phyloP scores from a whole-genome alignment of 495 filamentous ascomycete genomes.

The Choiromyces venosus region DNA sequence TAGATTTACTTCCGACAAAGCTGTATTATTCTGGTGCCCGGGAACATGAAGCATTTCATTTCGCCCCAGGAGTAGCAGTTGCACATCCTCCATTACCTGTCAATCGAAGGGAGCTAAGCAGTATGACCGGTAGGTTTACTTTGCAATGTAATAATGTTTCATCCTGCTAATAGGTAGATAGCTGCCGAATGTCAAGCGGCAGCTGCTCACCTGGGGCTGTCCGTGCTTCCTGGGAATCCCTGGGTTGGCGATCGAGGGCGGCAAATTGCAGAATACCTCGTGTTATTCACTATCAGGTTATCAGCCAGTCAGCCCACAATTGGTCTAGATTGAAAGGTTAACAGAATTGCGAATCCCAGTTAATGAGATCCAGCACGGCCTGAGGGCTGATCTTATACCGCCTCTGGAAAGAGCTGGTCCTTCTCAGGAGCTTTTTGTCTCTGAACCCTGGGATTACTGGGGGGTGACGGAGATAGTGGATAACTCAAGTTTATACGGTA shows the following conservation, averaged over 20 bases:
- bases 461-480: too few relatives aligned
- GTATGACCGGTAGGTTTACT: constrained; percentile 23
- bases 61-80: constrained; percentile 10
- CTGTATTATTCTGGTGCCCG: constrained; percentile 5
- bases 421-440: too few relatives aligned
- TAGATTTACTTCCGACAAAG: constrained; percentile 10
- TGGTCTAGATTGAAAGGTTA: too few relatives aligned
- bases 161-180: constrained; percentile 23
- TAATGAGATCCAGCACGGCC: too few relatives aligned
- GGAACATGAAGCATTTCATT: neutral
- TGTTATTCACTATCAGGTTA: too few relatives aligned
- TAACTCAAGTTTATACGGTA: too few relatives aligned
- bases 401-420: too few relatives aligned
- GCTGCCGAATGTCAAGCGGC: constrained; percentile 27
- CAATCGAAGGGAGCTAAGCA: constrained; percentile 24
- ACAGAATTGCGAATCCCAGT: too few relatives aligned
- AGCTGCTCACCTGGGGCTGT: constrained; percentile 21
- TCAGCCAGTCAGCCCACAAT: too few relatives aligned
- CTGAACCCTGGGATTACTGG: too few relatives aligned
- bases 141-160: constrained; percentile 7
- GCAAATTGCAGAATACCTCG: constrained; percentile 23
- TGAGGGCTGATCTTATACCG: too few relatives aligned
- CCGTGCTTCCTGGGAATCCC: constrained; percentile 17
- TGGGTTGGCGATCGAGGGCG: constrained; percentile 17
- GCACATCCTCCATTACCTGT: constrained; percentile 17